Conservation (phyloP, 164 flowering plant genomes). For the Stephania cephalantha region DNA sequence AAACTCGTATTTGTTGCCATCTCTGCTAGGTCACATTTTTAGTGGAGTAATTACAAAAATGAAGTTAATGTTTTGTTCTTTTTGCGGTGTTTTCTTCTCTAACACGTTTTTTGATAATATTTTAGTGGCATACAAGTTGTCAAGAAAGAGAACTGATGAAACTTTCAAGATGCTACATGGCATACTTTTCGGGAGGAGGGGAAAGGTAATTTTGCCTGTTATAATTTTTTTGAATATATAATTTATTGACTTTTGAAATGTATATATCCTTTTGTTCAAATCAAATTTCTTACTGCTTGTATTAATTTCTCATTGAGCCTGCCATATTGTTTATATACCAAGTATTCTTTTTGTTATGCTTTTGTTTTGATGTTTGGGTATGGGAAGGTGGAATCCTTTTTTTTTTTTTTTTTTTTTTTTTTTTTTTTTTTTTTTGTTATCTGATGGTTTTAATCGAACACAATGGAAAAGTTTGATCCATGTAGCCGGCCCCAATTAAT, state of each 20-base stretch:
- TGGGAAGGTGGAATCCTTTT: not conserved
- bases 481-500: too few species aligned
- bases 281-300: not conserved
- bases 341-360: not conserved
- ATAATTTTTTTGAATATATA: not conserved
- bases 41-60: not conserved
- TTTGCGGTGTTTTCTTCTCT: slow-evolving; percentile 4
- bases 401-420: not conserved
- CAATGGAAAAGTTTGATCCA: too few species aligned
- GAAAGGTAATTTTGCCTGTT: slow-evolving; percentile 43
- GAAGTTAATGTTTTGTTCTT: not conserved
- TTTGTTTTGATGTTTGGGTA: not conserved
- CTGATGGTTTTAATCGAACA: not conserved
- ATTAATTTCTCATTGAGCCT: not conserved
- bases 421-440: not conserved
- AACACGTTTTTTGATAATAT: slow-evolving; percentile 10
- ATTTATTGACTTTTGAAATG: not conserved
- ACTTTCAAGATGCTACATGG: slow-evolving; percentile 60
- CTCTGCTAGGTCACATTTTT: not conserved
- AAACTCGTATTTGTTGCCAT: not conserved
- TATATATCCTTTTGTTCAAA: not conserved
- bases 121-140: slow-evolving; percentile 78
- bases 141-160: slow-evolving; percentile 65
- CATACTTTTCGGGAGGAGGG: slow-evolving; percentile 80
- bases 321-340: not conserved